Evolutionary conservation across 768 basidiomycete species (phyloP), one percentile per base, ranked within the genome.

Genomic region (Myochromella boudieri): DNA sequence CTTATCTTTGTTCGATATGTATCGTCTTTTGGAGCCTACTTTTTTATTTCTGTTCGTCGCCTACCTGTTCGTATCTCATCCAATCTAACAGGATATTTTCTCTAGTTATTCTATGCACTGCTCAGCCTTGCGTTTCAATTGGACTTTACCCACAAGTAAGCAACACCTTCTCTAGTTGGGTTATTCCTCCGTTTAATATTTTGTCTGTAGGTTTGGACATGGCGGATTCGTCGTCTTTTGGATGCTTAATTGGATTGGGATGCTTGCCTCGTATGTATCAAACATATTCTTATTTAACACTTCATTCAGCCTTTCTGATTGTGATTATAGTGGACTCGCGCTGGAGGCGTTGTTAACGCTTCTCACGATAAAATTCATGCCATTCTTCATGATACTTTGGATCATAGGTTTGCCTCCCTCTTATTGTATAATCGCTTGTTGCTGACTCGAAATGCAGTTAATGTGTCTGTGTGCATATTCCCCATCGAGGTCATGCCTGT

Each of bases 331-430:
- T 29, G 84, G 85, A 6, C 66, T 85, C 6, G 82, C 81, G 0
- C 50, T 86, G 12, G 85, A 87, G 51, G 62, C 82, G 3, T 61
- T 83, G 61, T 60, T 84, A 27, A 80, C 78, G 2, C 55, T 86
- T 11, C 57, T 87, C 42, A 84, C 80, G 2, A 6, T 61, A 12
- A 67, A 68, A 45, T 77, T 77, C 48, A 61, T 84, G 10, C 70
- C 80, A 0, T 73, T 82, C 65, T 85, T 87, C 70, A 72, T 85
- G 58, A 63, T 85, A 32, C 37, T 75, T 6, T 82, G 81, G 80
- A 80, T 88, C 52, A 84, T 88, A 53, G 51, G 82, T 80, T 51
- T 37, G 74, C 62, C 20, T 17, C 22, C 22, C 39, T 46, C 28
- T 28, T 12, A 14, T 24, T 15, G 17, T 21, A 14, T 11, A 29